Percentiles rank a stretch among this genome's conserved stretches.
Conservation (phyloP, 306 rosid species). For the Acacia melanoxylon region DNA sequence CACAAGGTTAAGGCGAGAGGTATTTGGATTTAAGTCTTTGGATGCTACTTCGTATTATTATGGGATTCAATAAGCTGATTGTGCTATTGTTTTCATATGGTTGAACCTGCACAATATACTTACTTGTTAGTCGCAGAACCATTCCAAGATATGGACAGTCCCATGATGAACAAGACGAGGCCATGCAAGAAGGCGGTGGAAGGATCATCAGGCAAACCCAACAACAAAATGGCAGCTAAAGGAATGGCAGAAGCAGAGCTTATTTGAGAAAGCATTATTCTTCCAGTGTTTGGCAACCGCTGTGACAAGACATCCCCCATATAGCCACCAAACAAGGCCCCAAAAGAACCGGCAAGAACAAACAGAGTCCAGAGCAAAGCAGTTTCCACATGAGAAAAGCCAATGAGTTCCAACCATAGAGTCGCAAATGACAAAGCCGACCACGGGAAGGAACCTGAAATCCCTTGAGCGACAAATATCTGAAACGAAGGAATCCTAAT, state of each 20-base stretch:
- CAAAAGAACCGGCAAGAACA: conserved; percentile 60
- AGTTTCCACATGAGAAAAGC: conserved; percentile 73
- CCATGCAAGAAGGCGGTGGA: conserved; percentile 65
- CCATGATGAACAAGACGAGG: conserved; percentile 71
- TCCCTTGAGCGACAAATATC: conserved; percentile 90
- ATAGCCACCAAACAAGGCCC: conserved; percentile 74
- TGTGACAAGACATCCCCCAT: conserved; percentile 72
- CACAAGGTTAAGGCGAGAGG: too few species aligned
- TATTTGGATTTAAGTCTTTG: too few species aligned
- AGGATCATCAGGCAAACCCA: conserved; percentile 70
- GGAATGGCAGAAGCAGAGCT: conserved; percentile 80
- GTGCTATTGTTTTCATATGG: background rate
- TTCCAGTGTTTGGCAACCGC: conserved; percentile 66
- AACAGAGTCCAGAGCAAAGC: conserved; percentile 69
- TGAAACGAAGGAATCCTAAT: conserved; percentile 70
- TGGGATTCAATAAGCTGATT: background rate
- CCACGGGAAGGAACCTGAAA: conserved; percentile 89
- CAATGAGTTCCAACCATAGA: conserved; percentile 84
- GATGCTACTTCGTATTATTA: too few species aligned
- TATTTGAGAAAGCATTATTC: conserved; percentile 76
- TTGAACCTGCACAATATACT: background rate
- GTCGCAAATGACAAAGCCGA: conserved; percentile 75
- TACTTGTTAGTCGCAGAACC: conserved; percentile 82
- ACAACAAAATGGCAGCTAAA: conserved; percentile 63
- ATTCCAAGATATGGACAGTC: conserved; percentile 65